Conservation (phyloP, 331 rosid species). For the Phaseolus coccineus region DNA sequence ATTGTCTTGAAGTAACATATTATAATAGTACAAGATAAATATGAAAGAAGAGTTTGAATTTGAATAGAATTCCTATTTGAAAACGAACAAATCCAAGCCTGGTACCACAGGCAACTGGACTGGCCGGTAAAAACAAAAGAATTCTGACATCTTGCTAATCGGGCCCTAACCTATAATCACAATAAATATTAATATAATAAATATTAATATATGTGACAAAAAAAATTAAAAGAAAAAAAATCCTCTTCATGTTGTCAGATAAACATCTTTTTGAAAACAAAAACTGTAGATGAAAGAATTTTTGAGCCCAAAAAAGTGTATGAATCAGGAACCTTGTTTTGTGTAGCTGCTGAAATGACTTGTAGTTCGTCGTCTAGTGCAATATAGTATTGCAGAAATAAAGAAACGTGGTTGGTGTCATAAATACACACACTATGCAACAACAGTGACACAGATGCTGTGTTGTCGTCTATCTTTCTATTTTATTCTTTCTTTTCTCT, state of each 20-base stretch:
- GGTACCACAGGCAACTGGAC: neutral
- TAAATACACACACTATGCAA: neutral
- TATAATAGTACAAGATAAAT: neutral
- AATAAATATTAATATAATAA: no score
- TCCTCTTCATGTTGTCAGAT: no score
- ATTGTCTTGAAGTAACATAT: no score
- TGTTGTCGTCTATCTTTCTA: no score
- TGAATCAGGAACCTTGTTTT: neutral
- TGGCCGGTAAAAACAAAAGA: no score
- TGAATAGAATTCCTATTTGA: neutral
- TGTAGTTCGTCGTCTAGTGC: neutral
- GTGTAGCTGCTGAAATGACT: neutral
- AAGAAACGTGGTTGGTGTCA: neutral
- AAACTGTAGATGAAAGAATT: neutral
- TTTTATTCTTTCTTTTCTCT: neutral
- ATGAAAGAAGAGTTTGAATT: neutral
- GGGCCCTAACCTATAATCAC: no score
- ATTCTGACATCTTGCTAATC: no score
- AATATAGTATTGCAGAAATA: neutral
- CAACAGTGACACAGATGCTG: neutral
- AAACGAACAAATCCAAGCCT: neutral
- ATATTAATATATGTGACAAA: no score
- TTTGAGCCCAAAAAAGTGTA: neutral
- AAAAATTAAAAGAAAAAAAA: no score
- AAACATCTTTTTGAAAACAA: no score